phyloP scores from a whole-genome alignment of 1,284 basidiomycete genomes.

The Ganoderma sp. region DNA sequence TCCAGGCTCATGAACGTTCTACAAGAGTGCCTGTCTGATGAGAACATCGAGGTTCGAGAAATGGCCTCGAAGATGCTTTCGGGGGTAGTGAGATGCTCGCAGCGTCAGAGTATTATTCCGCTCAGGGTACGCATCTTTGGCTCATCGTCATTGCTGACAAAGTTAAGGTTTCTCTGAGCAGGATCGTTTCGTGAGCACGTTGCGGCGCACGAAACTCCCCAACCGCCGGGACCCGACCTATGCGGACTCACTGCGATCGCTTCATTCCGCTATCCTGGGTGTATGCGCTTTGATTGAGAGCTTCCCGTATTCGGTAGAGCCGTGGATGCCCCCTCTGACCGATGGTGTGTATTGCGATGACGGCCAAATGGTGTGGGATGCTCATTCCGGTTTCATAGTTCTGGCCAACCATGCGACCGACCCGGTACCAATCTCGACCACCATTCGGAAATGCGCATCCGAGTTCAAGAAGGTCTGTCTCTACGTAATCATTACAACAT shows the following conservation, averaged over 20 bases:
- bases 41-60: slow-evolving; percentile 93
- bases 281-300: slow-evolving; percentile 85
- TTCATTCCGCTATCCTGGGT: slow-evolving; percentile 92
- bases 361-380: not conserved
- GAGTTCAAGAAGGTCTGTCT: slow-evolving; percentile 82
- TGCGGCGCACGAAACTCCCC: slow-evolving; percentile 72
- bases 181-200: slow-evolving; percentile 80
- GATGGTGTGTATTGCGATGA: slow-evolving; percentile 55
- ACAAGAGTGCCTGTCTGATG: slow-evolving; percentile 84
- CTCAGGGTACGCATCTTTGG: slow-evolving; percentile 67
- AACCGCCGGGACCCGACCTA: slow-evolving; percentile 76
- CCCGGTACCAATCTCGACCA: slow-evolving; percentile 90
- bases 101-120: slow-evolving; percentile 85
- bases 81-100: slow-evolving; percentile 91
- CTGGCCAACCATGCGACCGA: slow-evolving; percentile 86
- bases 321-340: slow-evolving; percentile 79
- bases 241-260: slow-evolving; percentile 71
- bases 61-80: slow-evolving; percentile 92
- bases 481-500: slow-evolving; percentile 31
- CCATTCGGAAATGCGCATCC: slow-evolving; percentile 87
- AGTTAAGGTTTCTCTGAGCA: slow-evolving; percentile 40
- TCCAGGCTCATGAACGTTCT: slow-evolving; percentile 81
- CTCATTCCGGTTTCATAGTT: slow-evolving; percentile 48
- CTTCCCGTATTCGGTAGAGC: slow-evolving; percentile 78
- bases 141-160: slow-evolving; percentile 16